Conservation (phyloP, 1,284 basidiomycete genomes). For the Acaromyces ingoldii region DNA sequence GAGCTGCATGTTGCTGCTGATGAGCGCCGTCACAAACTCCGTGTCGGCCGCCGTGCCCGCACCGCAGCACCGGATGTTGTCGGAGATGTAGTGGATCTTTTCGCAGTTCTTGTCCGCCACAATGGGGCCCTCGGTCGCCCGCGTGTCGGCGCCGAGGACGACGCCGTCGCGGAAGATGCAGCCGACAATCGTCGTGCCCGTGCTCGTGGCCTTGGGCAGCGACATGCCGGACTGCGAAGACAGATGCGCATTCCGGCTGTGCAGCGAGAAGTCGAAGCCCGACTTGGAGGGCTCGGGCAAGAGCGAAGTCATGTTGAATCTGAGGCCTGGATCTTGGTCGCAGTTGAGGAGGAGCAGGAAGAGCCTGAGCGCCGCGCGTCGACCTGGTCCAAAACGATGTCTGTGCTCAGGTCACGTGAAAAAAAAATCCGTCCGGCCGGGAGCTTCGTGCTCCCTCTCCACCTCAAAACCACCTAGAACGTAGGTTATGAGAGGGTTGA, state of each 20-base stretch:
- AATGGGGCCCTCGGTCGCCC: slow-evolving; percentile 89
- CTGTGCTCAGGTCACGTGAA: no score
- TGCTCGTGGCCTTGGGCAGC: slow-evolving; percentile 55
- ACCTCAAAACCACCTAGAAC: no score
- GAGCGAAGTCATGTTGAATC: no score
- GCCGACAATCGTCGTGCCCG: slow-evolving; percentile 92
- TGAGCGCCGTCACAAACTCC: slow-evolving; percentile 65
- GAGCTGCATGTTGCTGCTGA: slow-evolving; percentile 48
- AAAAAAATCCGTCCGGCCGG: no score
- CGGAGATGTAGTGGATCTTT: slow-evolving; percentile 82
- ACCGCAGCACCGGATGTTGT: slow-evolving; percentile 85
- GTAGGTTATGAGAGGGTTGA: no score
- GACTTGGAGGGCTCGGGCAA: slow-evolving; percentile 11
- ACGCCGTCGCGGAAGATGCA: slow-evolving; percentile 86
- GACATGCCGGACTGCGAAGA: slow-evolving; percentile 63
- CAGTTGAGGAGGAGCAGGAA: no score
- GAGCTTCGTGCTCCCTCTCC: no score
- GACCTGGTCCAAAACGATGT: no score
- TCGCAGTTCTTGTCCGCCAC: slow-evolving; percentile 99
- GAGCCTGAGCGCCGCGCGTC: no score
- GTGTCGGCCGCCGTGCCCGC: slow-evolving; percentile 98
- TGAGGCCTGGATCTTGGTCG: no score
- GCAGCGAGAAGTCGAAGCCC: slow-evolving; percentile 71
- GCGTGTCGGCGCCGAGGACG: slow-evolving; percentile 91
- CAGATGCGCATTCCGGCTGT: slow-evolving; percentile 72